Evolutionary conservation across 345 rosid species (phyloP).

Genomic region (Brassica napus): DNA sequence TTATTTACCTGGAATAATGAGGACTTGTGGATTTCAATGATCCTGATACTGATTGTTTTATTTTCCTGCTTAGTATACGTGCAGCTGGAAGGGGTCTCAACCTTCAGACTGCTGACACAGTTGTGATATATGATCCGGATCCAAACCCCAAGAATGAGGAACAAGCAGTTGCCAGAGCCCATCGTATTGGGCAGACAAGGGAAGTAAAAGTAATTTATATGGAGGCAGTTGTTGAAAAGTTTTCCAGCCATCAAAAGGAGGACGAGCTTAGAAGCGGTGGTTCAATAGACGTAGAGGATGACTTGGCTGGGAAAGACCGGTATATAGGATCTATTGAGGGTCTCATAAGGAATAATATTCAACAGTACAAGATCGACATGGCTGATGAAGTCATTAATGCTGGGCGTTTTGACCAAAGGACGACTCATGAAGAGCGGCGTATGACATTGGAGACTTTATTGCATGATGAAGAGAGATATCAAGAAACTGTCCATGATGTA

Average conservation of each 20-base stretch:
- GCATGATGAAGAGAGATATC: conserved; percentile 98
- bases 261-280: conserved; percentile 93
- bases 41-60: conserved; percentile 83
- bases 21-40: conserved; percentile 83
- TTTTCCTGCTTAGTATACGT: conserved; percentile 96
- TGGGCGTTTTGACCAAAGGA: conserved; percentile 99
- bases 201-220: conserved; percentile 97
- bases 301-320: conserved; percentile 96
- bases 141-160: conserved; percentile 99
- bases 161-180: conserved; percentile 99
- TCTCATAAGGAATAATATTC: conserved; percentile 97
- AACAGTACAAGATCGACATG: conserved; percentile 99
- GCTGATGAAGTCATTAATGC: conserved; percentile 99
- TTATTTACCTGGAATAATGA: conserved; percentile 41
- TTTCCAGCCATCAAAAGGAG: conserved; percentile 90
- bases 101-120: conserved; percentile 99
- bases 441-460: conserved; percentile 94
- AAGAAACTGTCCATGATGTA: conserved; percentile 97
- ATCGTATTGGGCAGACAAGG: conserved; percentile 96
- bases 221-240: conserved; percentile 98
- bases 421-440: conserved; percentile 99
- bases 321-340: conserved; percentile 98
- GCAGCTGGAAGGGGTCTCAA: conserved; percentile 99
- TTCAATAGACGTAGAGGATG: conserved; percentile 84
- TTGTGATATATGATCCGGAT: conserved; percentile 98